These are phyloP conservation scores for Cucumis melo DNA, from an alignment of 306 rosid species.

Conservation along the genomic window DNA sequence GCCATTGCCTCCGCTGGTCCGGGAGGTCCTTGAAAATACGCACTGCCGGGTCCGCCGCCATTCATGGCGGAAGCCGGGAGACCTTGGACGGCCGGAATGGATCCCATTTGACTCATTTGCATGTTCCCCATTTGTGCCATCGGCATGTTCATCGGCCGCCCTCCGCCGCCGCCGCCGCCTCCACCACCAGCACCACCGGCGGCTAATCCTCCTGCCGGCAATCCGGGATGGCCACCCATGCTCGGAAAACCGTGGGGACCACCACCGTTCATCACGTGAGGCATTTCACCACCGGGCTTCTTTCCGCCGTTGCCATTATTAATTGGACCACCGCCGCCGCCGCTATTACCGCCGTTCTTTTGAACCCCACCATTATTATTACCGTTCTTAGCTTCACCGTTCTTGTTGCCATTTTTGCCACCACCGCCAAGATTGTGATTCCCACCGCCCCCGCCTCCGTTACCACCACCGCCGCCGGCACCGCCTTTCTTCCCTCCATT, in stretches of 20 bases:
- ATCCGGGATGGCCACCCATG: conserved; percentile 36
- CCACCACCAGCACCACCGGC: neutral
- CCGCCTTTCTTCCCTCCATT: conserved; percentile 39
- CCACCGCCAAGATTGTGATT: conserved; percentile 18
- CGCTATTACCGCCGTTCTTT: conserved; percentile 15
- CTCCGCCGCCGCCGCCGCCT: neutral
- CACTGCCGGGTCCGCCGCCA: conserved; percentile 11
- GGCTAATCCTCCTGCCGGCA: conserved; percentile 8
- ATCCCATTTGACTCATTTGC: conserved; percentile 42
- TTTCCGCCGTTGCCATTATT: conserved; percentile 26
- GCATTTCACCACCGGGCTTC: conserved; percentile 27
- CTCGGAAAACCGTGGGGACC: conserved; percentile 14
- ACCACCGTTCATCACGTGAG: conserved; percentile 19
- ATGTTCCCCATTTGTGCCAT: conserved; percentile 32
- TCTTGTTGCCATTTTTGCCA: conserved; percentile 25
- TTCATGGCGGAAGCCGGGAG: conserved; percentile 39
- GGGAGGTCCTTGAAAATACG: conserved; percentile 34
- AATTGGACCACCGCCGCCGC: conserved; percentile 12
- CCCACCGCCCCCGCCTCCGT: conserved; percentile 12
- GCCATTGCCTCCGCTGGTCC: conserved; percentile 39
- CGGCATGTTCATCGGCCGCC: conserved; percentile 11
- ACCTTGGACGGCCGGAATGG: conserved; percentile 54
- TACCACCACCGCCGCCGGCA: conserved; percentile 14
- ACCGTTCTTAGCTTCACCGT: conserved; percentile 11
- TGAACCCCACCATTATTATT: conserved; percentile 9